These are phyloP conservation scores for Leptoxyphium fumago DNA, from an alignment of 2,329 filamentous ascomycete species.

Conservation along the genomic window DNA sequence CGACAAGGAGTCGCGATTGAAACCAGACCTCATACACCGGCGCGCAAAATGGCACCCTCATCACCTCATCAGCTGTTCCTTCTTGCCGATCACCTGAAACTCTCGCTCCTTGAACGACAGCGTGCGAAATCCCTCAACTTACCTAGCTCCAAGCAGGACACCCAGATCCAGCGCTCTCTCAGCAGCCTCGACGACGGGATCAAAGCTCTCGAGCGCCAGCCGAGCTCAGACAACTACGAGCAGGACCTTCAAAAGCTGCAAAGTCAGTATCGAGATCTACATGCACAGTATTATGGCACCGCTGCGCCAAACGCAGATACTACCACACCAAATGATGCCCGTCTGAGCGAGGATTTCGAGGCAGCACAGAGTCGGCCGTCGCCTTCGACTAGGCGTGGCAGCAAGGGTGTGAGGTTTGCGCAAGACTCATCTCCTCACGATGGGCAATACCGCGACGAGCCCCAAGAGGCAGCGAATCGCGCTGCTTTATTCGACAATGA, in stretches of 20 bases:
- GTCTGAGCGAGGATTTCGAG: slow-evolving; percentile 48
- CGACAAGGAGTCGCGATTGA: too few relatives aligned
- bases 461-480: slow-evolving; percentile 30
- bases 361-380: slow-evolving; percentile 35
- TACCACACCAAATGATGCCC: slow-evolving; percentile 48
- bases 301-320: slow-evolving; percentile 37
- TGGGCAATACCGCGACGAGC: slow-evolving; percentile 5
- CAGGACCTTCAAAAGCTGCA: slow-evolving; percentile 55
- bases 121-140: slow-evolving; percentile 70
- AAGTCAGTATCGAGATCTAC: slow-evolving; percentile 62
- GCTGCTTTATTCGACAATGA: slow-evolving; percentile 42
- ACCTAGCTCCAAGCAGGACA: slow-evolving; percentile 67
- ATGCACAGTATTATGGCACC: slow-evolving; percentile 62
- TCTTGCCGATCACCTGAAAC: slow-evolving; percentile 90
- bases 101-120: slow-evolving; percentile 83
- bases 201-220: slow-evolving; percentile 43
- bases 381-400: slow-evolving; percentile 40
- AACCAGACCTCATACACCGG: neutral
- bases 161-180: slow-evolving; percentile 74
- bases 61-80: slow-evolving; percentile 64
- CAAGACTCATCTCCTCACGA: slow-evolving; percentile 34
- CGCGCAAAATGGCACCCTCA: slow-evolving; percentile 6
- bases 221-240: slow-evolving; percentile 36
- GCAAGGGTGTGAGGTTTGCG: slow-evolving; percentile 58
- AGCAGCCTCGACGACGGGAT: slow-evolving; percentile 76